phyloP scores from a whole-genome alignment of 192 early-diverging fungal genomes.

The Diversispora epigaea region DNA sequence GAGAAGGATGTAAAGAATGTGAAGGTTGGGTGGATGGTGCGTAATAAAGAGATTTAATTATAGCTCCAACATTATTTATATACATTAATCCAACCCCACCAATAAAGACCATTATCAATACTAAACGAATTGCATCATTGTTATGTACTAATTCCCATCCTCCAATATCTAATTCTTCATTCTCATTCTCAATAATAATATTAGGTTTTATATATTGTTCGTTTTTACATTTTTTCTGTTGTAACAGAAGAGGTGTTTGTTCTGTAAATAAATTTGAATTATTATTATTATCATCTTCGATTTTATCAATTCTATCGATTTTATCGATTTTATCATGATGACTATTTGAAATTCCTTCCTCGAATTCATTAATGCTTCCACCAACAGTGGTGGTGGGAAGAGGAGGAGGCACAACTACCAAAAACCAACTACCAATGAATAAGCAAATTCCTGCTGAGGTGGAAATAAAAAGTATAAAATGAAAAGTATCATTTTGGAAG shows the following conservation, averaged over 20 bases:
- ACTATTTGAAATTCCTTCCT: not conserved
- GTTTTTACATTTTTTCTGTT: not conserved
- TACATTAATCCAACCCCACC: conserved; percentile 46
- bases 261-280: not conserved
- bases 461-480: conserved; percentile 57
- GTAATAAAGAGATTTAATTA: conserved; percentile 45
- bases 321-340: not conserved
- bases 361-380: not conserved
- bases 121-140: conserved; percentile 33
- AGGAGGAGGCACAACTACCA: conserved; percentile 19
- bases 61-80: conserved; percentile 43
- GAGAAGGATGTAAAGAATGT: conserved; percentile 32
- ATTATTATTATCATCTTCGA: too few relatives aligned
- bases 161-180: not conserved
- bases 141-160: conserved; percentile 38
- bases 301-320: too few relatives aligned
- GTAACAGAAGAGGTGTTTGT: not conserved
- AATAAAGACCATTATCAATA: conserved; percentile 33
- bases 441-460: conserved; percentile 46
- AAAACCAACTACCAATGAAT: conserved; percentile 39
- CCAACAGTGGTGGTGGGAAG: not conserved
- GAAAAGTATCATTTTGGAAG: conserved; percentile 51
- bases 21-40: conserved; percentile 36
- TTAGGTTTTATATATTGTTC: not conserved
- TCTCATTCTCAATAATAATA: not conserved